Evolutionary conservation across 1,284 basidiomycete genomes (phyloP).

Genomic region (Pseudozyma tsukubaensis): DNA sequence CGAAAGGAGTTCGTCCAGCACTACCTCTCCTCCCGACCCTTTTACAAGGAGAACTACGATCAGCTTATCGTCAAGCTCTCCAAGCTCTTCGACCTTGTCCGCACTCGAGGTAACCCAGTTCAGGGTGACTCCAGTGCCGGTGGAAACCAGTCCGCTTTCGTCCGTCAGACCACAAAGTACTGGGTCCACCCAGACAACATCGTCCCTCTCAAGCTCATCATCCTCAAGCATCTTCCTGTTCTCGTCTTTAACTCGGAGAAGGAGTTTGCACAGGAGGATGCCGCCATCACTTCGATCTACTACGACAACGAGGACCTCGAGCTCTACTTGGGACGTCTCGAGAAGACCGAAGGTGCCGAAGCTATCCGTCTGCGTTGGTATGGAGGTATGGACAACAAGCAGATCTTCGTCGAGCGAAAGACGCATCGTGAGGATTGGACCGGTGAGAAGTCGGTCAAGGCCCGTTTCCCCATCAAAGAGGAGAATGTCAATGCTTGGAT

Average conservation of each 20-base stretch:
- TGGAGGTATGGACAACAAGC: conserved; percentile 80
- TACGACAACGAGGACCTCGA: conserved; percentile 96
- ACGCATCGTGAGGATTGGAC: conserved; percentile 99
- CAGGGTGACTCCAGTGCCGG: conserved; percentile 93
- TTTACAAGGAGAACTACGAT: conserved; percentile 84
- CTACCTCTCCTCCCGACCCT: conserved; percentile 92
- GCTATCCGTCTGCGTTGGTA: conserved; percentile 97
- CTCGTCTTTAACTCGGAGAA: conserved; percentile 95
- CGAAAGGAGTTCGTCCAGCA: conserved; percentile 80
- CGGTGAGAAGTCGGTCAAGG: conserved; percentile 98
- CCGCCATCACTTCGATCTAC: conserved; percentile 86
- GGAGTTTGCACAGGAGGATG: conserved; percentile 88
- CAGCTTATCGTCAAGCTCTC: conserved; percentile 96
- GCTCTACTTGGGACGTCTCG: conserved; percentile 94
- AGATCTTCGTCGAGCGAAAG: conserved; percentile 98
- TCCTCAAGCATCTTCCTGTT: conserved; percentile 81
- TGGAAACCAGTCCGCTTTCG: conserved; percentile 94
- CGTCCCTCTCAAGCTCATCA: conserved; percentile 93
- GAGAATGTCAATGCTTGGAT: conserved; percentile 93
- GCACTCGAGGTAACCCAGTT: conserved; percentile 92
- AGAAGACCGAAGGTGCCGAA: conserved; percentile 98
- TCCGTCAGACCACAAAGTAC: conserved; percentile 97
- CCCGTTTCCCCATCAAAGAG: conserved; percentile 96
- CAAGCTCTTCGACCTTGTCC: conserved; percentile 92
- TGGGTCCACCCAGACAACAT: conserved; percentile 86